Base-by-base conservation (phyloP, 2,329 filamentous ascomycete species). In the Lachnellula subtilissima region DNA sequence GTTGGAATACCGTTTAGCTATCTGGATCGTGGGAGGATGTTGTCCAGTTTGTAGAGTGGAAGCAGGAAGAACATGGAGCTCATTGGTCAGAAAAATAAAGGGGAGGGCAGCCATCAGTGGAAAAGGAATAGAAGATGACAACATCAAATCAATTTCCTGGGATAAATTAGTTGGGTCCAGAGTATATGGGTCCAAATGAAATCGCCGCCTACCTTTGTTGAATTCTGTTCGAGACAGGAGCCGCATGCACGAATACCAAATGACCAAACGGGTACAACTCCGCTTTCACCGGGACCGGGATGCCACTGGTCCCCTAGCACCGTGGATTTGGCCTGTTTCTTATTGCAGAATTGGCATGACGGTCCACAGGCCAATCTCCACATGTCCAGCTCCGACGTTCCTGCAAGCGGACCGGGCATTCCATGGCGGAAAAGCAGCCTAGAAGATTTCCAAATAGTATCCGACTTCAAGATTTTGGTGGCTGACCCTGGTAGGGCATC, bases 361-460 rank as follows among this genome's bases (percentile, higher is more conserved):
- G 68, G 74, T 48, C 82, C 80, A 70, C 83, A 85, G 37, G 84
- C 77, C 50, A 94, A 74, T 65, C 81, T 82, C 82, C 89, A 91
- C 88, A 92, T 92, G 43, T 86, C 81, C 61, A 89, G 75, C 71
- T 94, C 89, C 43, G 82, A 81, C 67, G 80, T 81, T 56, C 78
- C 79, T 52, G 75, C 74, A 50, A 93, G 76, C 28, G 89, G 89
- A 54, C 78, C 78, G 48, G 89, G 89, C 75, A 91, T 83, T 62
- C 80, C 79, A 25, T 83, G 83, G 74, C 82, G 82, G 69, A 83
- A 85, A 19, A 75, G 72, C 64, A 84, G 84, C 67, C 88, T 82
- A 64, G 88, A 87, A 62, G 78, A 75, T 68, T 81, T 80, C 89
- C 89, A 93, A 65, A 93, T 84, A 48, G 74, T 72, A 67, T 90